Conservation (phyloP, 2,329 filamentous ascomycete species). For the Pseudogymnoascus sp. region DNA sequence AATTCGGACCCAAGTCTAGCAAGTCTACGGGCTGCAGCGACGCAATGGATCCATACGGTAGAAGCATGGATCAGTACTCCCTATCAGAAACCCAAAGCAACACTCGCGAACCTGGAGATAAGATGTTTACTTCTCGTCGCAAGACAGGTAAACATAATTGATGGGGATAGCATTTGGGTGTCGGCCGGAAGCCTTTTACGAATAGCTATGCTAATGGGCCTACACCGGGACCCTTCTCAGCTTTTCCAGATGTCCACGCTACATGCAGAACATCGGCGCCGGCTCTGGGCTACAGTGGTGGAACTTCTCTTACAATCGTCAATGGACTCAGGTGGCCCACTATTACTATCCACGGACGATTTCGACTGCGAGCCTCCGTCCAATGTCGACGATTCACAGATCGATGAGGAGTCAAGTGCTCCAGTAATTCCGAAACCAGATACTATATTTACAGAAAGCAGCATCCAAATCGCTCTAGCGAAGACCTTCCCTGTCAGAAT, state of each 20-base stretch:
- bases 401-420: conserved; percentile 32
- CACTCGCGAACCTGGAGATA: conserved; percentile 41
- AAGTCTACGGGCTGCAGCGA: conserved; percentile 34
- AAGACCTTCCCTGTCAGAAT: conserved; percentile 39
- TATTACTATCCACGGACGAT: conserved; percentile 38
- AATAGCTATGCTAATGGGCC: conserved; percentile 49
- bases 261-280: conserved; percentile 45
- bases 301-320: conserved; percentile 47
- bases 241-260: conserved; percentile 41
- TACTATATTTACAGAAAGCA: conserved; percentile 38
- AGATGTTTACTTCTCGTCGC: conserved; percentile 46
- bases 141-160: conserved; percentile 39
- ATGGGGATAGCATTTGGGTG: conserved; percentile 45
- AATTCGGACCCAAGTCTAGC: not conserved
- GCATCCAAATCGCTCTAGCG: conserved; percentile 40
- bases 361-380: conserved; percentile 43
- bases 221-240: conserved; percentile 48
- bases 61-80: conserved; percentile 44
- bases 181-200: conserved; percentile 41
- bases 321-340: conserved; percentile 43
- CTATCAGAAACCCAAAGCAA: conserved; percentile 41
- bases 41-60: conserved; percentile 47
- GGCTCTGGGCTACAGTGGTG: conserved; percentile 49
- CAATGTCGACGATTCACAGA: conserved; percentile 43
- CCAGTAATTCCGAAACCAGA: conserved; percentile 18